These are phyloP conservation scores for Zanthoxylum bungeanum DNA, from an alignment of 345 rosid species.

Conservation along the genomic window DNA sequence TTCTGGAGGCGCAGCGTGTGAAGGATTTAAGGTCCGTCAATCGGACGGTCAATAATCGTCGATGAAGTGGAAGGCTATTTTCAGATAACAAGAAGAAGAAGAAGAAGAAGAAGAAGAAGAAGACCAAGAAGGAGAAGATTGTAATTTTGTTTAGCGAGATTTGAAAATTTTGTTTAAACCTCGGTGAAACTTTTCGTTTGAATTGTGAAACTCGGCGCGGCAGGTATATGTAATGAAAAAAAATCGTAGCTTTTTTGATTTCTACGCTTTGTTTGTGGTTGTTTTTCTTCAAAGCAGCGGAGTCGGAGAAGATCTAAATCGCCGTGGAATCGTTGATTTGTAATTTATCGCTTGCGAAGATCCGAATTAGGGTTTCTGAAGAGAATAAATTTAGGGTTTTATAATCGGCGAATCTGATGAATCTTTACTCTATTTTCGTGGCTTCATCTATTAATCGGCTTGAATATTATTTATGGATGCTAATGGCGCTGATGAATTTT, in stretches of 20 bases:
- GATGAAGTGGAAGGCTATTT: not conserved
- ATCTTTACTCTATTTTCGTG: not conserved
- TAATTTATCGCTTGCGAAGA: not conserved
- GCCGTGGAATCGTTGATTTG: not conserved
- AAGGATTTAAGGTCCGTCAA: conserved; percentile 10
- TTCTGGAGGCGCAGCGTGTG: not conserved
- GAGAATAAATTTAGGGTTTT: not conserved
- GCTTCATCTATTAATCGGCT: not conserved
- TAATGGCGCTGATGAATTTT: conserved; percentile 12
- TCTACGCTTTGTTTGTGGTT: conserved; percentile 34
- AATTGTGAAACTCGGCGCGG: conserved; percentile 4
- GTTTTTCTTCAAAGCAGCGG: conserved; percentile 8
- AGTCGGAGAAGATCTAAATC: not conserved
- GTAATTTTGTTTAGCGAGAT: not conserved
- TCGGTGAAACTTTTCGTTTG: not conserved
- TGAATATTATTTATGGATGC: not conserved
- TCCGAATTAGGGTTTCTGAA: not conserved
- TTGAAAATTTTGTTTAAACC: conserved; percentile 15
- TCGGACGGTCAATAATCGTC: conserved; percentile 15
- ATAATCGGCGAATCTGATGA: not conserved
- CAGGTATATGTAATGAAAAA: conserved; percentile 24
- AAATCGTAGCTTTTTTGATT: conserved; percentile 35
- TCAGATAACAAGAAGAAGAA: not conserved
- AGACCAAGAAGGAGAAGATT: not conserved
- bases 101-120: not conserved